A percentile compares a stretch with the other conserved stretches of the same genome.
These are phyloP conservation scores for Rhizopogon roseolus DNA, from an alignment of 768 basidiomycete species.

Conservation along the genomic window DNA sequence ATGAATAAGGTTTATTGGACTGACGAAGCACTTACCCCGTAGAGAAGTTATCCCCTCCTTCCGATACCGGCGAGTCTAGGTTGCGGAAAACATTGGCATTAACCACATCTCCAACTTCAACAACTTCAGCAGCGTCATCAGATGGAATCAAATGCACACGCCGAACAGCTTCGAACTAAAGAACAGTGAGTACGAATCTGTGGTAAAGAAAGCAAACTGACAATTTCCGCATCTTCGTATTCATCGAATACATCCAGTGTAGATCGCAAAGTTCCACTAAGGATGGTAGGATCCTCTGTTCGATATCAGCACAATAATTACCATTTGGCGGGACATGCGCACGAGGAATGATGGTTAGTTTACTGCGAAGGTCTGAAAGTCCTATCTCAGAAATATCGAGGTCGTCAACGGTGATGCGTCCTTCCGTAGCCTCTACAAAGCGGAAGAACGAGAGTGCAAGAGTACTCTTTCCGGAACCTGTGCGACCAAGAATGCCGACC, in stretches of 20 bases:
- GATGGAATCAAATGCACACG: conserved; percentile 76
- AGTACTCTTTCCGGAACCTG: conserved; percentile 75
- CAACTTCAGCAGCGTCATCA: conserved; percentile 43
- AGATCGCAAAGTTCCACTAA: conserved; percentile 77
- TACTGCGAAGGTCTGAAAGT: conserved; percentile 74
- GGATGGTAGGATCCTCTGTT: conserved; percentile 83
- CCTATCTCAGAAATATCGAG: conserved; percentile 77
- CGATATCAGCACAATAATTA: background rate
- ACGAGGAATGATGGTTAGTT: conserved; percentile 75
- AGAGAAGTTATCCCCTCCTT: conserved; percentile 91
- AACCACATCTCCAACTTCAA: conserved; percentile 31
- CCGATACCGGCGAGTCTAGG: conserved; percentile 68
- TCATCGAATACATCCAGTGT: conserved; percentile 85
- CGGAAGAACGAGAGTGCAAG: conserved; percentile 84
- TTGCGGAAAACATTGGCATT: conserved; percentile 77
- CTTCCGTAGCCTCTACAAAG: conserved; percentile 82
- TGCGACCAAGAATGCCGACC: conserved; percentile 70
- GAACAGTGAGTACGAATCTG: background rate
- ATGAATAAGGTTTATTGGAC: conserved; percentile 10
- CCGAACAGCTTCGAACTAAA: conserved; percentile 76
- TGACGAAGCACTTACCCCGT: conserved; percentile 50
- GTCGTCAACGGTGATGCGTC: conserved; percentile 72
- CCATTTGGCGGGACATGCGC: conserved; percentile 17
- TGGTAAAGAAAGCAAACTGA: conserved; percentile 29
- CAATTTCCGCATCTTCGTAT: conserved; percentile 80